Percentiles rank a stretch among this genome's conserved stretches.
Evolutionary conservation across 768 basidiomycete genomes (phyloP).

Genomic region (Cytidiella melzeri): DNA sequence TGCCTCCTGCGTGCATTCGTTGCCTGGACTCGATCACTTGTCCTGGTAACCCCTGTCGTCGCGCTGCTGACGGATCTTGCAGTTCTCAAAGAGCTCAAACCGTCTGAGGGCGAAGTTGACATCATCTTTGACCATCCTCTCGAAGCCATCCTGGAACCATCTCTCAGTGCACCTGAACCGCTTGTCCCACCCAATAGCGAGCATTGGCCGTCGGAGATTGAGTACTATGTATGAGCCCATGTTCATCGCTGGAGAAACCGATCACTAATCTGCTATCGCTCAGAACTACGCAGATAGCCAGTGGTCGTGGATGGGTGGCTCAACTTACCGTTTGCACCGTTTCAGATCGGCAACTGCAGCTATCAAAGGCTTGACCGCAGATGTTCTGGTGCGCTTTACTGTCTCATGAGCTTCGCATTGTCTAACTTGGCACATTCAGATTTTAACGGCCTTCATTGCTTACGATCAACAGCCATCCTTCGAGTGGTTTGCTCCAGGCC

Average conservation of each 20-base stretch:
- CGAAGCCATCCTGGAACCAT: slow-evolving; percentile 61
- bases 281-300: slow-evolving; percentile 54
- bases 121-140: slow-evolving; percentile 78
- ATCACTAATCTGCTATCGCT: background rate
- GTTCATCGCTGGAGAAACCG: background rate
- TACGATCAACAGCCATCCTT: slow-evolving; percentile 46
- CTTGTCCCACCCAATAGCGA: slow-evolving; percentile 56
- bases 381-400: slow-evolving; percentile 59
- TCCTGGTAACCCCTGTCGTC: slow-evolving; percentile 77
- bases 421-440: slow-evolving; percentile 30
- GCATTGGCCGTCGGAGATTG: slow-evolving; percentile 74
- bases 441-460: slow-evolving; percentile 62
- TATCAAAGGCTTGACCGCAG: slow-evolving; percentile 78
- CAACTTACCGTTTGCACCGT: slow-evolving; percentile 75
- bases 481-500: slow-evolving; percentile 53
- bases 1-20: slow-evolving; percentile 64
- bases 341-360: slow-evolving; percentile 74
- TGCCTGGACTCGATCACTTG: slow-evolving; percentile 42
- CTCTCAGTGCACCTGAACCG: slow-evolving; percentile 18
- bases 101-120: slow-evolving; percentile 65
- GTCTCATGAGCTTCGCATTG: background rate
- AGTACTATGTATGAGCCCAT: slow-evolving; percentile 47
- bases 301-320: slow-evolving; percentile 41
- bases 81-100: slow-evolving; percentile 45
- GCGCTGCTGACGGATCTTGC: slow-evolving; percentile 53